Evolutionary conservation across 805 yeast genomes (phyloP).

Genomic region (Saccharomyces cerevisiae): DNA sequence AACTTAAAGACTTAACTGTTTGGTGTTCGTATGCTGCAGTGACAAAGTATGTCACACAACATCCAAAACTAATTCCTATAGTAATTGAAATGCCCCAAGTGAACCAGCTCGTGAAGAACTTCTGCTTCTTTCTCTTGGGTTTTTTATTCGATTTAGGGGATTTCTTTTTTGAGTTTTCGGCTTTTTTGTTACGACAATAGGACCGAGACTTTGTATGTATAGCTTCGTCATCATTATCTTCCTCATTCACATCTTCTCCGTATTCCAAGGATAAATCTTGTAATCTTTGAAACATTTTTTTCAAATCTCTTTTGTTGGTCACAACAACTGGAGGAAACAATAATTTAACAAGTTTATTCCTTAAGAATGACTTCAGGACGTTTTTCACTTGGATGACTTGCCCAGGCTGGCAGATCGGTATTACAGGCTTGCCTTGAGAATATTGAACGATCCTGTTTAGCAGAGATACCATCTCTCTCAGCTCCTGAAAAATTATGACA

Average conservation of each 20-base stretch:
- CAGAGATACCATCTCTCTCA: constrained; percentile 17
- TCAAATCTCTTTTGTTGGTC: constrained; percentile 18
- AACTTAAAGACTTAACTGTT: neutral
- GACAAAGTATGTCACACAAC: constrained; percentile 18
- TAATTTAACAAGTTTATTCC: constrained; percentile 15
- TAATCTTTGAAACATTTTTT: constrained; percentile 14
- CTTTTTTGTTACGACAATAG: neutral
- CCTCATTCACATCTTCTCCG: constrained; percentile 3
- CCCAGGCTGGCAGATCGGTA: constrained; percentile 25
- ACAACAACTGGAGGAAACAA: constrained; percentile 21
- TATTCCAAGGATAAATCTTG: constrained; percentile 9
- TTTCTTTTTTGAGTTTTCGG: neutral
- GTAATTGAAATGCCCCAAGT: constrained; percentile 25
- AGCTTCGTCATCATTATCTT: constrained; percentile 2
- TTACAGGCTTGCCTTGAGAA: constrained; percentile 14
- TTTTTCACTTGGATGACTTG: constrained; percentile 22
- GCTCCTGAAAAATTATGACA: constrained; percentile 19
- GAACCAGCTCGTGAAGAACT: constrained; percentile 8
- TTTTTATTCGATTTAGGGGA: neutral
- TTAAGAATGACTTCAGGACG: constrained; percentile 15
- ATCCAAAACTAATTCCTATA: constrained; percentile 27
- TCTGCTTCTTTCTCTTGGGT: neutral
- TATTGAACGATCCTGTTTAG: constrained; percentile 20
- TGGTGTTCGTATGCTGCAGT: constrained; percentile 1
- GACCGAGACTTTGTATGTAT: neutral